Conservation (phyloP, 345 rosid species). For the Corchorus capsularis region DNA sequence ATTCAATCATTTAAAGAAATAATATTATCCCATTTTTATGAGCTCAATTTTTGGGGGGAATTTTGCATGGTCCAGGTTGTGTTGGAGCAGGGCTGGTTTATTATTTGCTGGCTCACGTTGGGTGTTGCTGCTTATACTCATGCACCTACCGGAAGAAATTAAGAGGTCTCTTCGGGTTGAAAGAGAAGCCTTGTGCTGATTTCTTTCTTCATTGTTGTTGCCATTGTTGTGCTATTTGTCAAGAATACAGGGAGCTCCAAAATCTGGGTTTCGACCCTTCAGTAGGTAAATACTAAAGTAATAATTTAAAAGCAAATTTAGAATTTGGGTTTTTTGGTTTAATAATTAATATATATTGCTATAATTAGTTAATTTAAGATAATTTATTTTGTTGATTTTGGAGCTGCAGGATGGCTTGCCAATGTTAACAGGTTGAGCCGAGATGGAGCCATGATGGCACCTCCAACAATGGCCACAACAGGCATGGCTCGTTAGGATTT, state of each 20-base stretch:
- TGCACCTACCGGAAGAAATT: conserved; percentile 6
- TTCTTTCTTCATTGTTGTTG: conserved; percentile 2
- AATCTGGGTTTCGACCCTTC: conserved; percentile 7
- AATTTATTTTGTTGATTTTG: neutral
- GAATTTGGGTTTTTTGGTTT: too few relatives aligned
- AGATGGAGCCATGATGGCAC: conserved; percentile 5
- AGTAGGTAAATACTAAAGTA: neutral
- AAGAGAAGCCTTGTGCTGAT: conserved; percentile 8
- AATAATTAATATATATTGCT: too few relatives aligned
- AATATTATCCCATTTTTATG: too few relatives aligned
- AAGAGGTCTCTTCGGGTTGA: neutral
- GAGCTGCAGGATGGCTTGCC: conserved; percentile 3
- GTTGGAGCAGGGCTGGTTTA: neutral
- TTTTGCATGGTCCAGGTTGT: neutral
- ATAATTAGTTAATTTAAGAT: too few relatives aligned
- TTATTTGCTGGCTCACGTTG: neutral
- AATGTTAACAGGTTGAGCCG: conserved; percentile 3
- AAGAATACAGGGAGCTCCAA: conserved; percentile 7
- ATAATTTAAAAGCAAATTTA: too few relatives aligned
- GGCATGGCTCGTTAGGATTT: neutral
- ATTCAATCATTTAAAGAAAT: too few relatives aligned
- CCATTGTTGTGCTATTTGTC: conserved; percentile 9
- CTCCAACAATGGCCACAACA: neutral
- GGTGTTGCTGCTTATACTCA: neutral
- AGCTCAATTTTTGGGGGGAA: too few relatives aligned